These are phyloP conservation scores for Thalassiosira exigua DNA, from an alignment of 352 stramenopile species.

Conservation along the genomic window DNA sequence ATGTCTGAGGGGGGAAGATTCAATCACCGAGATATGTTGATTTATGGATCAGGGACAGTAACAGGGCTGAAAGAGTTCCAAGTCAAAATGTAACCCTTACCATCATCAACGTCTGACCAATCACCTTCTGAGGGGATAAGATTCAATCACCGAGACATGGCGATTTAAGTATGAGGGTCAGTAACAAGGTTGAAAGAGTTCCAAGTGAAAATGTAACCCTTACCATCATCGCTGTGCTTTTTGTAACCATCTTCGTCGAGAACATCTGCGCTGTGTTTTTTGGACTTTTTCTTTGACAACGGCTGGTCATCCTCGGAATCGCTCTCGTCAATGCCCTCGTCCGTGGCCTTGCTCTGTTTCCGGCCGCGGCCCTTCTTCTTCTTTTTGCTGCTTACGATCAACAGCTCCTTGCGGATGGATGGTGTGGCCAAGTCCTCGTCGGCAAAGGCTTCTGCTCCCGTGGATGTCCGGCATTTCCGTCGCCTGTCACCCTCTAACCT, in stretches of 20 bases:
- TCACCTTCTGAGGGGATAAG: constrained; percentile 38
- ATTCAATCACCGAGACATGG: too few species aligned
- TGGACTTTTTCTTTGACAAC: constrained; percentile 42
- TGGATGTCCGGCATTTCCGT: constrained; percentile 73
- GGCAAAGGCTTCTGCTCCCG: constrained; percentile 5
- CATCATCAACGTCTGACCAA: too few species aligned
- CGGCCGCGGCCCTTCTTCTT: constrained; percentile 56
- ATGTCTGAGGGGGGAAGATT: constrained; percentile 44
- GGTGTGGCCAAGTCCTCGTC: constrained; percentile 35
- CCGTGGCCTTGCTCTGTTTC: constrained; percentile 39
- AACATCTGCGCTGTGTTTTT: constrained; percentile 32
- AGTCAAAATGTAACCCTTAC: too few species aligned
- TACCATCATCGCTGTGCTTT: constrained; percentile 77
- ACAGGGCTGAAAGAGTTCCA: not conserved
- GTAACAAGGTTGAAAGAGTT: not conserved
- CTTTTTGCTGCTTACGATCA: constrained; percentile 78
- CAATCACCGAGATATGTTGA: too few species aligned
- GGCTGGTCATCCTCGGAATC: constrained; percentile 37
- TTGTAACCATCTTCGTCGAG: constrained; percentile 80
- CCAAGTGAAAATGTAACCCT: constrained; percentile 48
- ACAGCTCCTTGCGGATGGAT: constrained; percentile 70
- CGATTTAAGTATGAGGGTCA: too few species aligned
- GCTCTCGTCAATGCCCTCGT: constrained; percentile 28
- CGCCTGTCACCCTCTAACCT: constrained; percentile 79
- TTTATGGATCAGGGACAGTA: too few species aligned